A percentile compares a stretch with the other conserved stretches of the same genome.
These are phyloP conservation scores for Fusarium cicatricum DNA, from an alignment of 2,329 filamentous ascomycete species.

Conservation along the genomic window DNA sequence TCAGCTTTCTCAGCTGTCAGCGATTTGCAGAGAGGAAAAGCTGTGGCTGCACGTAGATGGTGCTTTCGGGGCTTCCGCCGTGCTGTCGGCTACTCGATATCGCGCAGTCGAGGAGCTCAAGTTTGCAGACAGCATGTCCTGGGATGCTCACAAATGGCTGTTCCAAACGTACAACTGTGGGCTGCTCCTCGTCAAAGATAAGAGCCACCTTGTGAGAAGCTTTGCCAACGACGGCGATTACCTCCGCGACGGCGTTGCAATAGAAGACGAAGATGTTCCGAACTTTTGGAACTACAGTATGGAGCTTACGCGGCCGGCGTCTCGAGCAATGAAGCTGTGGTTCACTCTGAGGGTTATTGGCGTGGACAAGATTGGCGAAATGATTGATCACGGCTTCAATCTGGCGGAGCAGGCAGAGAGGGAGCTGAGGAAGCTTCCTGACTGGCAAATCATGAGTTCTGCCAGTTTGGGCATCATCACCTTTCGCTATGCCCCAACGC, in stretches of 20 bases:
- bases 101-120: constrained; percentile 16
- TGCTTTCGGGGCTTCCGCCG: constrained; percentile 37
- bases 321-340: constrained; percentile 40
- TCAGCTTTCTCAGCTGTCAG: background rate
- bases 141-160: constrained; percentile 43
- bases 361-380: constrained; percentile 30
- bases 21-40: constrained; percentile 13
- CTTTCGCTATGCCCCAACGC: constrained; percentile 28
- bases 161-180: constrained; percentile 41
- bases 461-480: constrained; percentile 35
- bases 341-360: constrained; percentile 37
- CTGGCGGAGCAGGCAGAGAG: constrained; percentile 34
- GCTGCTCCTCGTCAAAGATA: constrained; percentile 32
- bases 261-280: constrained; percentile 36
- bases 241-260: constrained; percentile 33
- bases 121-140: constrained; percentile 37
- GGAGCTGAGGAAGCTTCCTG: constrained; percentile 15
- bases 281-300: constrained; percentile 42
- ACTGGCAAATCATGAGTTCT: constrained; percentile 38
- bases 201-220: constrained; percentile 27
- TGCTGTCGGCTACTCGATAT: constrained; percentile 24
- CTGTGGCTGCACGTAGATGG: constrained; percentile 40
- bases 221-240: constrained; percentile 39
- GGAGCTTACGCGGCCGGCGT: constrained; percentile 36
- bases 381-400: constrained; percentile 38